Conservation (phyloP, 768 basidiomycete genomes). For the Trametes villosa region DNA sequence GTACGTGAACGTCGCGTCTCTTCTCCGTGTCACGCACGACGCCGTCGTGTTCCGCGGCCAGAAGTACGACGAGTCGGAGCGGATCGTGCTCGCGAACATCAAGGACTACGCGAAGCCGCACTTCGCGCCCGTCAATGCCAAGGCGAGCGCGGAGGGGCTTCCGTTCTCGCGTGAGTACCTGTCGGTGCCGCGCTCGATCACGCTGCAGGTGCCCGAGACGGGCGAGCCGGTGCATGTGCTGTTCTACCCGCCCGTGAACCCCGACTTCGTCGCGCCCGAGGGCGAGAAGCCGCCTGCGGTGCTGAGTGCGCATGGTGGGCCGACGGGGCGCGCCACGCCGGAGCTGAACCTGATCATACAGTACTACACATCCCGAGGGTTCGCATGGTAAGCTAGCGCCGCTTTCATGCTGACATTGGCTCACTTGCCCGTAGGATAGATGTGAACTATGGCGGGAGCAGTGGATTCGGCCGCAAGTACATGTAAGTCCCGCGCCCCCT, state of each 20-base stretch:
- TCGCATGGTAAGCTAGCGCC: constrained; percentile 59
- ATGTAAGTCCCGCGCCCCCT: constrained; percentile 38
- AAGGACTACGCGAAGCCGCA: constrained; percentile 27
- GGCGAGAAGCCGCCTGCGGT: constrained; percentile 72
- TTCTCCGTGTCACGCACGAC: constrained; percentile 41
- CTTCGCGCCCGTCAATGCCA: constrained; percentile 32
- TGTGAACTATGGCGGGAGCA: constrained; percentile 79
- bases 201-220: constrained; percentile 41
- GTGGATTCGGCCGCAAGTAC: constrained; percentile 73
- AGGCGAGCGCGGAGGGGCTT: constrained; percentile 27
- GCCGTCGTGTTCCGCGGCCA: constrained; percentile 49
- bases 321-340: constrained; percentile 54
- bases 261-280: constrained; percentile 53
- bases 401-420: neutral
- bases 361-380: constrained; percentile 73
- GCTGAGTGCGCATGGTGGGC: constrained; percentile 72
- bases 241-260: constrained; percentile 71
- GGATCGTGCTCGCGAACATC: constrained; percentile 44
- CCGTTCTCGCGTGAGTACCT: constrained; percentile 40
- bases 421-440: constrained; percentile 53
- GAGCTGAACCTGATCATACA: constrained; percentile 58
- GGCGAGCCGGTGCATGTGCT: constrained; percentile 58
- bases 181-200: constrained; percentile 53
- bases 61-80: constrained; percentile 42
- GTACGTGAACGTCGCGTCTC: constrained; percentile 45